These are phyloP conservation scores for Erythrophleum ivorense DNA, from an alignment of 331 rosid species.

Conservation along the genomic window DNA sequence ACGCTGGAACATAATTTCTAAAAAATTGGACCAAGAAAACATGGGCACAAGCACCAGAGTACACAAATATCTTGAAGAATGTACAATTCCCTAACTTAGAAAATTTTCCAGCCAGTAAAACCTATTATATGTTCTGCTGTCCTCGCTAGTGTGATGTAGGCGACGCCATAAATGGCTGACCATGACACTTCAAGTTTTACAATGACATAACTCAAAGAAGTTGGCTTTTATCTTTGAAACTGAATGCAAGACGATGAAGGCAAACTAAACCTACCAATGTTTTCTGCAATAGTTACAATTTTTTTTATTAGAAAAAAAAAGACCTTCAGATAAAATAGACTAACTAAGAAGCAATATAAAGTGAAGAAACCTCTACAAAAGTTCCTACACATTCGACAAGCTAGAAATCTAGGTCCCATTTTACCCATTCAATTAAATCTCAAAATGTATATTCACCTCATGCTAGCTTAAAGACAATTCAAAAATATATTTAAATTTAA, in stretches of 20 bases:
- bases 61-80: not conserved
- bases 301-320: too few relatives aligned
- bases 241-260: not conserved
- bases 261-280: not conserved
- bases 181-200: not conserved
- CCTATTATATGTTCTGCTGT: not conserved
- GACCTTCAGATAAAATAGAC: not conserved
- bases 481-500: too few relatives aligned
- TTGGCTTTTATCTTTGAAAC: too few relatives aligned
- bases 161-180: too few relatives aligned
- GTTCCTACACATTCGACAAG: not conserved
- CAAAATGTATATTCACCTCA: not conserved
- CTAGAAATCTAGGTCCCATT: not conserved
- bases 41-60: not conserved
- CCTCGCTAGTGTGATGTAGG: too few relatives aligned
- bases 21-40: not conserved
- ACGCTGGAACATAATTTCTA: not conserved
- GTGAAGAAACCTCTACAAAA: not conserved
- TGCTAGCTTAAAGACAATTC: not conserved
- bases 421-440: not conserved
- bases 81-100: not conserved
- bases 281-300: too few relatives aligned
- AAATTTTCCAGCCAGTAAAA: not conserved
- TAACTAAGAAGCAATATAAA: too few relatives aligned
- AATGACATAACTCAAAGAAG: not conserved